phyloP scores from a whole-genome alignment of 1,284 basidiomycete genomes.

The Boletus semigastroideus region DNA sequence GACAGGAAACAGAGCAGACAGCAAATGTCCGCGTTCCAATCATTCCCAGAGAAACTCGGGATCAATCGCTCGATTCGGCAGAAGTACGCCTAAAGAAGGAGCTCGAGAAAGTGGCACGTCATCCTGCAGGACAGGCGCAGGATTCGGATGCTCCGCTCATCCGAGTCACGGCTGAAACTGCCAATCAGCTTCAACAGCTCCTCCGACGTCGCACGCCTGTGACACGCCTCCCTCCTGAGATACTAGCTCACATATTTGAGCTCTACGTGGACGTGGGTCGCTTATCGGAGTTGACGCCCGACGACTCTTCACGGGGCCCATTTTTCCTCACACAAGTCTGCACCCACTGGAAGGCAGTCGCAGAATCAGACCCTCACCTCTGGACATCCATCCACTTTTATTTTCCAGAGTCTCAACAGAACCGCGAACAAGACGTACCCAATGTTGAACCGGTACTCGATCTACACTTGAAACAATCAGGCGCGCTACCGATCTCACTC shows the following conservation, averaged over 20 bases:
- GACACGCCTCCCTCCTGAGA: slow-evolving; percentile 15
- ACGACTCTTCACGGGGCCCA: not conserved
- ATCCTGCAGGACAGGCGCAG: not conserved
- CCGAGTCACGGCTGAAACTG: not conserved
- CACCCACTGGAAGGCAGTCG: slow-evolving; percentile 13
- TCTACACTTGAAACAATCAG: slow-evolving; percentile 15
- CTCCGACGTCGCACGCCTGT: not conserved
- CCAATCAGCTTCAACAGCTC: not conserved
- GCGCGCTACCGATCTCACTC: slow-evolving; percentile 18
- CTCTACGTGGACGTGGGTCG: slow-evolving; percentile 1
- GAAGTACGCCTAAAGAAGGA: no score
- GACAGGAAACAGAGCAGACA: not conserved
- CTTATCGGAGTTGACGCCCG: not conserved
- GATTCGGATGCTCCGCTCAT: not conserved
- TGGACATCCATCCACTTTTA: slow-evolving; percentile 19
- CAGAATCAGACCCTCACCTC: slow-evolving; percentile 16
- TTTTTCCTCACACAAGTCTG: slow-evolving; percentile 18
- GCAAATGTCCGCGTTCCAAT: not conserved
- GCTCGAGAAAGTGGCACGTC: no score
- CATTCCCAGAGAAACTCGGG: not conserved
- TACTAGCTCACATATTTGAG: slow-evolving; percentile 16
- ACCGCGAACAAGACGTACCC: slow-evolving; percentile 5
- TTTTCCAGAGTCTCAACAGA: slow-evolving; percentile 2
- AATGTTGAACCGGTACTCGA: slow-evolving; percentile 6
- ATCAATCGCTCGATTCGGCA: not conserved